Conservation (phyloP, 139 green algal genomes). For the Chlamydomonas sp. region DNA sequence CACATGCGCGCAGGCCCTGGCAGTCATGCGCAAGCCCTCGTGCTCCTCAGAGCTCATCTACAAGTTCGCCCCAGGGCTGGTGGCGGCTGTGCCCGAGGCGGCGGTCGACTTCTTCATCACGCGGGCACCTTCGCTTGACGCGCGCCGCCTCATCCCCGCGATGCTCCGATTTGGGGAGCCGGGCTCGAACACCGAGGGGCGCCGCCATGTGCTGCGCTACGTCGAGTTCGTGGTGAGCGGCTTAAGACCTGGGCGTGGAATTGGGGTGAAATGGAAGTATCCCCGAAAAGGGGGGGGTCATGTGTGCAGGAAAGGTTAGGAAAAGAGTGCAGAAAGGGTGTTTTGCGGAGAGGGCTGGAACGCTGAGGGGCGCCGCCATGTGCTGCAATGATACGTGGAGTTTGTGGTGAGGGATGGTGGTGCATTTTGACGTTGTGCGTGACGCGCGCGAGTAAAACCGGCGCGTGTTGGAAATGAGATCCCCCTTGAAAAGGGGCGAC, state of each 20-base stretch:
- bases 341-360: slow-evolving; percentile 43
- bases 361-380: slow-evolving; percentile 27
- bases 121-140: slow-evolving; percentile 48
- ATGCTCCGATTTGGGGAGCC: slow-evolving; percentile 65
- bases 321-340: too few species aligned
- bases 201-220: slow-evolving; percentile 65
- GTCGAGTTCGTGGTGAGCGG: slow-evolving; percentile 70
- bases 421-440: too few species aligned
- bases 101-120: slow-evolving; percentile 73
- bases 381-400: slow-evolving; percentile 75
- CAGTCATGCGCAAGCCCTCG: slow-evolving; percentile 69
- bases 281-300: too few species aligned
- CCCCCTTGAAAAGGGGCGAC: too few species aligned
- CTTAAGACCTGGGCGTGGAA: too few species aligned
- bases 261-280: too few species aligned
- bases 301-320: too few species aligned
- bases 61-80: slow-evolving; percentile 72
- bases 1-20: slow-evolving; percentile 42
- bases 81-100: slow-evolving; percentile 46
- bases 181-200: slow-evolving; percentile 11
- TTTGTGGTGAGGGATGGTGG: too few species aligned
- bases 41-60: slow-evolving; percentile 69
- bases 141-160: slow-evolving; percentile 68
- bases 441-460: too few species aligned
- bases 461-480: too few species aligned